phyloP scores from a whole-genome alignment of 1,284 basidiomycete species.

The Ustilago cynodontis region DNA sequence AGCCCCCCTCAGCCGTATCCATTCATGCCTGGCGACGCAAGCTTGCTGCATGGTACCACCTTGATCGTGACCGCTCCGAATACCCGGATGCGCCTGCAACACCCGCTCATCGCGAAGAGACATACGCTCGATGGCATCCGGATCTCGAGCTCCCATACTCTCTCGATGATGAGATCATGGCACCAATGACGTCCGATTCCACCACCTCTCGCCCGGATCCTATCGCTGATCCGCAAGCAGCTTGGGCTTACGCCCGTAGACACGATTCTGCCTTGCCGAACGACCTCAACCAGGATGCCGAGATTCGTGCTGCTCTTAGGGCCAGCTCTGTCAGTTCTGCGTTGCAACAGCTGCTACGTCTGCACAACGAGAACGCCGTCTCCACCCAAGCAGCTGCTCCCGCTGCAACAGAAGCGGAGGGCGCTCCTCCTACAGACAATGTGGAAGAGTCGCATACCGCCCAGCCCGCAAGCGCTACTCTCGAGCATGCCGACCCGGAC shows the following conservation, averaged over 20 bases:
- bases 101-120: constrained; percentile 10
- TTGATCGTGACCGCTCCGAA: constrained; percentile 26
- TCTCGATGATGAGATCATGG: constrained; percentile 33
- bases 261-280: constrained; percentile 9
- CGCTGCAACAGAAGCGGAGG: neutral
- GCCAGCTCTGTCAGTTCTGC: constrained; percentile 16
- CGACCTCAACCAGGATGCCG: constrained; percentile 26
- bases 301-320: constrained; percentile 23
- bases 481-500: constrained; percentile 24
- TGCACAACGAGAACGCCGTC: neutral
- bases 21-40: constrained; percentile 46
- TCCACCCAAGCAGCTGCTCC: neutral
- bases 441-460: neutral
- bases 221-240: constrained; percentile 18
- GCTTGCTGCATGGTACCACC: constrained; percentile 39
- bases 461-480: neutral
- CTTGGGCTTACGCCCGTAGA: constrained; percentile 30
- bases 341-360: constrained; percentile 4
- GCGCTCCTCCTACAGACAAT: neutral
- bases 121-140: constrained; percentile 35
- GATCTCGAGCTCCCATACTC: constrained; percentile 38
- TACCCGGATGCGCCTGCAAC: constrained; percentile 23
- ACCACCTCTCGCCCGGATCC: constrained; percentile 29
- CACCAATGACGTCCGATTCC: constrained; percentile 9
- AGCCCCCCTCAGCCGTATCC: constrained; percentile 11